Evolutionary conservation across 495 filamentous ascomycete species (phyloP).

Genomic region (Emericellopsis terricola): DNA sequence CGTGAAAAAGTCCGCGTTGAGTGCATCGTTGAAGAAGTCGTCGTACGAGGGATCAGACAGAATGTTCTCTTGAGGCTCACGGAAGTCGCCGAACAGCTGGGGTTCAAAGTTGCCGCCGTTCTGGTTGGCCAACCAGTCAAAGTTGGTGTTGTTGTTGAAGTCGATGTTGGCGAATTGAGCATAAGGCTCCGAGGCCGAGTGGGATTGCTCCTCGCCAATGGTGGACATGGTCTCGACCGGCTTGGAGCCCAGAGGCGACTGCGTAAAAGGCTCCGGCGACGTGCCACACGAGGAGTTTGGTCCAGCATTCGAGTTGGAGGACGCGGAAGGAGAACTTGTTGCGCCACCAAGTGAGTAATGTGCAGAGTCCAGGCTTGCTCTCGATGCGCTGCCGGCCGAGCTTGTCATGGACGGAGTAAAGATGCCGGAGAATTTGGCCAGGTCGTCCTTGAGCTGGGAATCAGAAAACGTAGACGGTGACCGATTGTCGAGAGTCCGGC

Average conservation of each 20-base stretch:
- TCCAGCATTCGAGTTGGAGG: constrained; percentile 35
- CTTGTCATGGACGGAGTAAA: constrained; percentile 15
- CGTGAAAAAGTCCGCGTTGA: constrained; percentile 58
- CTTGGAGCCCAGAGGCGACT: constrained; percentile 38
- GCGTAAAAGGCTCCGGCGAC: constrained; percentile 34
- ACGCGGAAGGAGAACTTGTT: constrained; percentile 44
- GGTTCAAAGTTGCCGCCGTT: constrained; percentile 72
- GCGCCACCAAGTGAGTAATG: constrained; percentile 19
- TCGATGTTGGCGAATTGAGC: constrained; percentile 5
- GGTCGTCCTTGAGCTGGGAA: constrained; percentile 13
- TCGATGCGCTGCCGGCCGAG: constrained; percentile 23
- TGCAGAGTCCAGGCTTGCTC: constrained; percentile 42
- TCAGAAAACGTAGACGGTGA: too few relatives aligned
- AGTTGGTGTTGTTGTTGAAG: constrained; percentile 19
- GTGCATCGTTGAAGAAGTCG: constrained; percentile 83
- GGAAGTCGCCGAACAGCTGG: constrained; percentile 79
- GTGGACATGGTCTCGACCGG: constrained; percentile 37
- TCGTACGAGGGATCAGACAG: constrained; percentile 38
- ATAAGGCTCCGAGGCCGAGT: constrained; percentile 5
- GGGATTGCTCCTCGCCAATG: constrained; percentile 33
- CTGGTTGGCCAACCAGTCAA: constrained; percentile 71
- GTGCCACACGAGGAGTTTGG: constrained; percentile 64
- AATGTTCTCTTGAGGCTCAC: constrained; percentile 69
- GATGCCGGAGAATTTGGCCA: constrained; percentile 15
- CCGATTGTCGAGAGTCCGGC: not conserved